A percentile compares a stretch with the other conserved stretches of the same genome.
Conservation (phyloP, 345 rosid species). For the Trapa incisa region DNA sequence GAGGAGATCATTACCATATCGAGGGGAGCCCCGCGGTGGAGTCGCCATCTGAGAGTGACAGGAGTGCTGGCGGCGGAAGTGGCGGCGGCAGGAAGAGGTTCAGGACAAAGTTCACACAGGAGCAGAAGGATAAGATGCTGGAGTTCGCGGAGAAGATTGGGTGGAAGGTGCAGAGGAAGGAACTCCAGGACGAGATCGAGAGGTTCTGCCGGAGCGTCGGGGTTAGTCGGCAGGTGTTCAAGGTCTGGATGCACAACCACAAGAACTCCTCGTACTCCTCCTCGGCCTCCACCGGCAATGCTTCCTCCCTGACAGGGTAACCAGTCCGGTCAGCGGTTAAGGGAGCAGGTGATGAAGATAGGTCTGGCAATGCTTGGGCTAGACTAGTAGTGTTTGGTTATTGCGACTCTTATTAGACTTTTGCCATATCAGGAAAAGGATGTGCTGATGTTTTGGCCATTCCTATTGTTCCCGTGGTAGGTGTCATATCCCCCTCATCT, state of each 20-base stretch:
- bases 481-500: no score
- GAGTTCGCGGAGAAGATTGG: conserved; percentile 50
- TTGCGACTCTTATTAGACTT: no score
- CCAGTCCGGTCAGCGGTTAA: no score
- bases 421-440: no score
- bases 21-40: neutral
- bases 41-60: conserved; percentile 10
- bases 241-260: conserved; percentile 73
- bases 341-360: no score
- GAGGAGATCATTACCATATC: neutral
- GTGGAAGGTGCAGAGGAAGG: conserved; percentile 48
- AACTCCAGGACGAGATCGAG: conserved; percentile 44
- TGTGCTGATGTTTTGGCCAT: no score
- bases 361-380: no score
- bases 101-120: conserved; percentile 50
- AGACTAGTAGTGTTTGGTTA: no score
- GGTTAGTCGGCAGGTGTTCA: conserved; percentile 44
- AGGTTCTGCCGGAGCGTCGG: conserved; percentile 45
- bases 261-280: conserved; percentile 28
- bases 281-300: conserved; percentile 34
- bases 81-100: conserved; percentile 30
- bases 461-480: no score
- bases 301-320: conserved; percentile 38
- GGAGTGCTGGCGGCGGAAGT: conserved; percentile 9
- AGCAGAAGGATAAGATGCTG: conserved; percentile 55